These are phyloP conservation scores for Primulina huaijiensis DNA, from an alignment of 257 asterid genomes.

Conservation along the genomic window DNA sequence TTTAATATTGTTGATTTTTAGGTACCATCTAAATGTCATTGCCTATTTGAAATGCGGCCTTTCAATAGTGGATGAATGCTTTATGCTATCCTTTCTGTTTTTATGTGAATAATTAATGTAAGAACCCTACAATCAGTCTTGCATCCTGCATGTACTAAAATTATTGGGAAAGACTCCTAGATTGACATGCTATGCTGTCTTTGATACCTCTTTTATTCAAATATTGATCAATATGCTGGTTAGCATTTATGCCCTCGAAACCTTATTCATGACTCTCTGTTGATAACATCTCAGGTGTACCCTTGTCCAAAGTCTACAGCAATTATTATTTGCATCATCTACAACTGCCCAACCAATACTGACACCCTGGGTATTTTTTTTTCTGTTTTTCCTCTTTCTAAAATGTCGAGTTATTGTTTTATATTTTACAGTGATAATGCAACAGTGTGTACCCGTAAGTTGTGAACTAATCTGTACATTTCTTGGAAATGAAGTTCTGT, in stretches of 20 bases:
- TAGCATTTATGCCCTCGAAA: background rate
- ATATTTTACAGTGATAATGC: too few species aligned
- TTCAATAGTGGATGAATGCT: background rate
- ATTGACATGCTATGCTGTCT: background rate
- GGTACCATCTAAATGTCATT: background rate
- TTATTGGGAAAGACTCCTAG: background rate
- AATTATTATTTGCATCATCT: conserved; percentile 87
- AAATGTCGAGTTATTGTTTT: background rate
- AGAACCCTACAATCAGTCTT: background rate
- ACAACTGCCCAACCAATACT: conserved; percentile 95
- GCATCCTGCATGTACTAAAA: background rate
- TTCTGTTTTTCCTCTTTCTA: conserved; percentile 7
- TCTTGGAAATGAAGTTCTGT: too few species aligned
- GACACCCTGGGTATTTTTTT: conserved; percentile 76
- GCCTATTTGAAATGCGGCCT: background rate
- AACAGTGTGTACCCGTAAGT: too few species aligned
- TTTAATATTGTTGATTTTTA: too few species aligned
- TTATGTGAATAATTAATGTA: too few species aligned
- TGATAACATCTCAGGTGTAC: conserved; percentile 61
- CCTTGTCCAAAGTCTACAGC: conserved; percentile 95
- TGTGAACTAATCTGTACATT: too few species aligned
- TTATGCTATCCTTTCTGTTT: too few species aligned
- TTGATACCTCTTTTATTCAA: background rate
- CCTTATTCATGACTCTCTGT: conserved; percentile 13
- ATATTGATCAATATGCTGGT: background rate